Conservation (phyloP, 768 basidiomycete species). For the Amyloporia xantha region DNA sequence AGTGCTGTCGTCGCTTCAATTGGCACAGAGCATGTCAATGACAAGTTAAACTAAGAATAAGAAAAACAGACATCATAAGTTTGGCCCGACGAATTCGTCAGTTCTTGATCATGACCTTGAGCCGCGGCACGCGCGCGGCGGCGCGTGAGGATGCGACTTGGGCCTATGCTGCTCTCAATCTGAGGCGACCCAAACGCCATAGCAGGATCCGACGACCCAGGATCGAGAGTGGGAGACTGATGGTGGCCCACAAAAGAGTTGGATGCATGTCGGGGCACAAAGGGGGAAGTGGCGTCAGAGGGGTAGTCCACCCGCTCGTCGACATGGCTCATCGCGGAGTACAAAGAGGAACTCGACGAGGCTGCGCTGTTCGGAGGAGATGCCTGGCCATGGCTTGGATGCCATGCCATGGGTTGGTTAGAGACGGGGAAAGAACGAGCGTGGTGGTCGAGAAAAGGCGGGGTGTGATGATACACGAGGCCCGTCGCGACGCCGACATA, state of each 20-base stretch:
- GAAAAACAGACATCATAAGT: slow-evolving; percentile 1
- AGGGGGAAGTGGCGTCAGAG: not conserved
- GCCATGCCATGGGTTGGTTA: slow-evolving; percentile 19
- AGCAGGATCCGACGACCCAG: slow-evolving; percentile 5
- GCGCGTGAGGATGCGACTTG: slow-evolving; percentile 40
- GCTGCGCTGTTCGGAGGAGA: slow-evolving; percentile 17
- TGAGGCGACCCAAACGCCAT: slow-evolving; percentile 25
- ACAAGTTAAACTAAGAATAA: not conserved
- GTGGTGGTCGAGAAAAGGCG: slow-evolving; percentile 15
- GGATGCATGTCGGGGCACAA: not conserved
- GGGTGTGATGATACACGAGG: slow-evolving; percentile 20
- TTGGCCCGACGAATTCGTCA: too few species aligned
- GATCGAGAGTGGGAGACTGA: slow-evolving; percentile 10
- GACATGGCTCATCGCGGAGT: slow-evolving; percentile 6
- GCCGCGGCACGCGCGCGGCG: slow-evolving; percentile 8
- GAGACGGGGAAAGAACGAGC: slow-evolving; percentile 10
- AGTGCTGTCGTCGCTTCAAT: not conserved
- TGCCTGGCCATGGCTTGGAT: slow-evolving; percentile 16
- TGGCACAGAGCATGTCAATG: not conserved
- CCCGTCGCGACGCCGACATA: slow-evolving; percentile 8
- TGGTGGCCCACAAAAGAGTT: not conserved
- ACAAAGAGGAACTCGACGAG: slow-evolving; percentile 8
- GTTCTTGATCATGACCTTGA: not conserved
- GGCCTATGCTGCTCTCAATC: slow-evolving; percentile 47
- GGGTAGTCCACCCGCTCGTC: slow-evolving; percentile 3